These are phyloP conservation scores for Exserohilum turcica DNA, from an alignment of 2,329 filamentous ascomycete genomes.

Conservation along the genomic window DNA sequence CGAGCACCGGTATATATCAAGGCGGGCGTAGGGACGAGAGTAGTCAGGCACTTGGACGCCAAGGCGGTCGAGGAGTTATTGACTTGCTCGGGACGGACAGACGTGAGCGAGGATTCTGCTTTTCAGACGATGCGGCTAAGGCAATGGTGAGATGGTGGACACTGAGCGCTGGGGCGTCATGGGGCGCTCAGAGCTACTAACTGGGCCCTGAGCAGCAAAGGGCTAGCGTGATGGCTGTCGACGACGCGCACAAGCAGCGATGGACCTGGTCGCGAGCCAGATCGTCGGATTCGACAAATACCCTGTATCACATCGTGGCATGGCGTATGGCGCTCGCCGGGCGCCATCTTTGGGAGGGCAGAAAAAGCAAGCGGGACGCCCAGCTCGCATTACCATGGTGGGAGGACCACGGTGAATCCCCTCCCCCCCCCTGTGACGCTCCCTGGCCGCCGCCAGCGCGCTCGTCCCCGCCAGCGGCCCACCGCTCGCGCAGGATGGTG, in stretches of 20 bases:
- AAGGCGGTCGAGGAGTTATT: conserved; percentile 42
- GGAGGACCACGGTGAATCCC: conserved; percentile 25
- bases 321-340: conserved; percentile 40
- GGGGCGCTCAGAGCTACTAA: conserved; percentile 40
- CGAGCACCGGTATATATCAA: conserved; percentile 43
- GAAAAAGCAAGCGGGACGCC: conserved; percentile 34
- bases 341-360: conserved; percentile 35
- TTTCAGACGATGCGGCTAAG: conserved; percentile 46
- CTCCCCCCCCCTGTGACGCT: conserved; percentile 25
- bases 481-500: conserved; percentile 23
- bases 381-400: conserved; percentile 34
- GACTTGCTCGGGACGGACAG: conserved; percentile 42
- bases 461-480: conserved; percentile 27
- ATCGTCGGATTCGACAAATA: conserved; percentile 48
- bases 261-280: conserved; percentile 44
- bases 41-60: conserved; percentile 33
- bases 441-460: conserved; percentile 15
- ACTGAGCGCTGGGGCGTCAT: conserved; percentile 42
- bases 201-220: conserved; percentile 39
- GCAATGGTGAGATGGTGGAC: conserved; percentile 41
- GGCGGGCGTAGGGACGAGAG: conserved; percentile 34
- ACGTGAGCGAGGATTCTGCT: conserved; percentile 42
- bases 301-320: conserved; percentile 50
- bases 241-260: conserved; percentile 31
- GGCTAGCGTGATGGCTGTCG: conserved; percentile 44